Evolutionary conservation across 2,329 filamentous ascomycete species (phyloP).

Genomic region (Neonectria hederae): DNA sequence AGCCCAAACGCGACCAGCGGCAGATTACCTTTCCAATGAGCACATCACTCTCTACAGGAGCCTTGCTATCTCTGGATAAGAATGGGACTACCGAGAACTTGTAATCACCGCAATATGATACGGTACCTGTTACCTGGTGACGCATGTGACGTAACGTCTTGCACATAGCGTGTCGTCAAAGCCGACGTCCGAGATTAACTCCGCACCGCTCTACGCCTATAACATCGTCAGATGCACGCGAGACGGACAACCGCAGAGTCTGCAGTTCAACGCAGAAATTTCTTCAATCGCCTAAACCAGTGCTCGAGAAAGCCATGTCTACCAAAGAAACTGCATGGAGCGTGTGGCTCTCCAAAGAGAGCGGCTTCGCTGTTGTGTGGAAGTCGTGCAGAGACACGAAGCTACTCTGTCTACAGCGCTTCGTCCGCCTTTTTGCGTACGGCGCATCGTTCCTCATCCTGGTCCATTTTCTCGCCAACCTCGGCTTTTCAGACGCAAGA

Average conservation of each 20-base stretch:
- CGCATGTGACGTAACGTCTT: not conserved
- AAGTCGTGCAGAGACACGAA: conserved; percentile 47
- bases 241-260: not conserved
- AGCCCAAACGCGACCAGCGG: not conserved
- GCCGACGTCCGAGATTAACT: conserved; percentile 3
- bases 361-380: not conserved
- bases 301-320: not conserved
- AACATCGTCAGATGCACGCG: not conserved
- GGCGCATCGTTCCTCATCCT: conserved; percentile 67
- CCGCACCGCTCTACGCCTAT: not conserved
- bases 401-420: conserved; percentile 66
- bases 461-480: conserved; percentile 62
- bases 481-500: conserved; percentile 59
- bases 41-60: not conserved
- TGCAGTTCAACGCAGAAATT: not conserved
- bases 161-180: not conserved
- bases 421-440: conserved; percentile 71
- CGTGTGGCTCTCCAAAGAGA: not conserved
- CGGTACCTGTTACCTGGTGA: not conserved
- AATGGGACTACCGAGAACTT: not conserved
- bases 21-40: not conserved
- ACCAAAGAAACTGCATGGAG: not conserved
- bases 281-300: not conserved
- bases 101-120: not conserved
- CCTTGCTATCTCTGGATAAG: not conserved